Conservation (phyloP, 495 filamentous ascomycete species). For the Hyaloscypha variabilis region DNA sequence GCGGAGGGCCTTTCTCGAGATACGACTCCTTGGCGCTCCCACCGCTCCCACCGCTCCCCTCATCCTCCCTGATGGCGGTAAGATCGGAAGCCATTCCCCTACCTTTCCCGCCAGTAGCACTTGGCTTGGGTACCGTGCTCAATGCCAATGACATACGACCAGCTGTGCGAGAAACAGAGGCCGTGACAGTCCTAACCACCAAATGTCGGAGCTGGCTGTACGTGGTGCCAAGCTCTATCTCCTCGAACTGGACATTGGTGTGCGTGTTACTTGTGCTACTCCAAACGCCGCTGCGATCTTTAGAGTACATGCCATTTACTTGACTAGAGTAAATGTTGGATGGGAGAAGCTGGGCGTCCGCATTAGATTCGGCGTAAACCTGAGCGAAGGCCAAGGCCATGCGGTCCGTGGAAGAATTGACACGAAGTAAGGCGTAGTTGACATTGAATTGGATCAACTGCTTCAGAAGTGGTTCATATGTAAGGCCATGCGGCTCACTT, state of each 20-base stretch:
- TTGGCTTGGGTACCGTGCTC: background rate
- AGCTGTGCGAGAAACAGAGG: constrained; percentile 37
- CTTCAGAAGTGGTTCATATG: constrained; percentile 32
- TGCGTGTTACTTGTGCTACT: background rate
- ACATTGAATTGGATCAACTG: constrained; percentile 35
- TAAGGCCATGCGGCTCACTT: constrained; percentile 39
- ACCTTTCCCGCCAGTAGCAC: background rate
- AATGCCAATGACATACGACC: constrained; percentile 20
- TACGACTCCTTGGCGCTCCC: background rate
- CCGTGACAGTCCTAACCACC: constrained; percentile 37
- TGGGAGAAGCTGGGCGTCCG: constrained; percentile 30
- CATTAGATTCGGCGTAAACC: constrained; percentile 26
- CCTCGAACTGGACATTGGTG: constrained; percentile 32
- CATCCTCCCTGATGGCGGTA: background rate
- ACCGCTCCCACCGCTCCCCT: background rate
- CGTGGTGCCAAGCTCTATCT: constrained; percentile 35
- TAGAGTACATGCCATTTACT: constrained; percentile 5
- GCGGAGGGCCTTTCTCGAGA: constrained; percentile 29
- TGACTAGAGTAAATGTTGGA: constrained; percentile 31
- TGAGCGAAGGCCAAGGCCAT: constrained; percentile 37
- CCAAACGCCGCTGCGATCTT: background rate
- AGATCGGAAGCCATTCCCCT: background rate
- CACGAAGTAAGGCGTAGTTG: constrained; percentile 41
- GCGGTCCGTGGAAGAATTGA: constrained; percentile 35
- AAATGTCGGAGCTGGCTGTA: constrained; percentile 35